These are phyloP conservation scores for Eleusine indica DNA, from an alignment of 176 grass and related monocot species.

Conservation along the genomic window DNA sequence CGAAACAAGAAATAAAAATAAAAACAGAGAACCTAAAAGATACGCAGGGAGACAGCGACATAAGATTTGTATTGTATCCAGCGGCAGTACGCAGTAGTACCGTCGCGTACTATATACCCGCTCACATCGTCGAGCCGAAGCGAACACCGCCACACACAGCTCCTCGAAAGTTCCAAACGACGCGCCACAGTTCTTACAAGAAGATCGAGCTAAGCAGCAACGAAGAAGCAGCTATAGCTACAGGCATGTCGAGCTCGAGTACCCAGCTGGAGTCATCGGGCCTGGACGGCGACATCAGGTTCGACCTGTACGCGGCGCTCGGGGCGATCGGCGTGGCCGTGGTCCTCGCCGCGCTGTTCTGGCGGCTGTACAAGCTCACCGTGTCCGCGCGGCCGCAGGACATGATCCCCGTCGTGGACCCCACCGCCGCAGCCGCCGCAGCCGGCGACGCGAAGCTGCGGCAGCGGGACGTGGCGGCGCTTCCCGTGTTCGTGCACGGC, in stretches of 20 bases:
- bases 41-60: neutral
- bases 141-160: neutral
- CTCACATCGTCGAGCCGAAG: slow-evolving; percentile 28
- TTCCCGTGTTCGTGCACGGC: slow-evolving; percentile 50
- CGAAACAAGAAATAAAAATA: neutral
- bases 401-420: neutral
- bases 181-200: neutral
- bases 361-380: slow-evolving; percentile 46
- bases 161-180: neutral
- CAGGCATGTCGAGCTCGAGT: slow-evolving; percentile 15
- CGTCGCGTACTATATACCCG: neutral
- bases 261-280: neutral
- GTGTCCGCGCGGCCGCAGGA: slow-evolving; percentile 50
- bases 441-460: neutral
- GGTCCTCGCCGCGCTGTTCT: slow-evolving; percentile 31
- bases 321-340: neutral
- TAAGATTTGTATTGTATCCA: too few relatives aligned
- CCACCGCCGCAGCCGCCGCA: neutral
- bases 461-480: slow-evolving; percentile 17
- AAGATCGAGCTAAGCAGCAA: neutral
- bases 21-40: neutral
- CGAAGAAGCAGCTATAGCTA: neutral
- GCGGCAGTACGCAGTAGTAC: too few relatives aligned
- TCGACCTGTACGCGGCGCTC: slow-evolving; percentile 26
- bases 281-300: slow-evolving; percentile 18